phyloP scores from a whole-genome alignment of 2,329 filamentous ascomycete species.

The Pseudogymnoascus sp. region DNA sequence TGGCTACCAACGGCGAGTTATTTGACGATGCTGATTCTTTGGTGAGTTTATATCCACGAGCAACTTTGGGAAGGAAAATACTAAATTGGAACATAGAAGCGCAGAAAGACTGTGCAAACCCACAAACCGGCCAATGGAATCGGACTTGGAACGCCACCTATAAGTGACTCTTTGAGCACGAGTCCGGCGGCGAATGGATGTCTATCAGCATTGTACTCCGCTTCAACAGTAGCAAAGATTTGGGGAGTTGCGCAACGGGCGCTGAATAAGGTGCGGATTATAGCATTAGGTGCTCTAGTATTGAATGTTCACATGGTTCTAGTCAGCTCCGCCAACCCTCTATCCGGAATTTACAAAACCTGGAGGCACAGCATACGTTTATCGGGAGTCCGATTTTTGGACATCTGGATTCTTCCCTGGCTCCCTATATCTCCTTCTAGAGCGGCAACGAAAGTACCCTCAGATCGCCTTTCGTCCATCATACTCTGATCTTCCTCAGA shows the following conservation, averaged over 20 bases:
- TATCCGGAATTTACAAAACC: conserved; percentile 36
- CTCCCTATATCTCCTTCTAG: conserved; percentile 36
- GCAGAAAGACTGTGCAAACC: neutral
- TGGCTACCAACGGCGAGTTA: neutral
- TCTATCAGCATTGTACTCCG: conserved; percentile 18
- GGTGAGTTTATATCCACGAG: neutral
- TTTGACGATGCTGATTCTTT: neutral
- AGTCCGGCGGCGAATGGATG: neutral
- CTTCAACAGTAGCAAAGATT: conserved; percentile 19
- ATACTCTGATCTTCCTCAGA: conserved; percentile 11
- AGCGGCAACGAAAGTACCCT: conserved; percentile 28
- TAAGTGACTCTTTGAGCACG: neutral
- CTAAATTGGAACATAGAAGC: neutral
- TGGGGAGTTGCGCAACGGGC: conserved; percentile 22
- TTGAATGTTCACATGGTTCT: conserved; percentile 12
- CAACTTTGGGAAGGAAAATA: neutral
- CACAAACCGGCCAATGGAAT: neutral
- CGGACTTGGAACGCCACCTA: neutral
- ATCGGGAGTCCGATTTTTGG: conserved; percentile 39
- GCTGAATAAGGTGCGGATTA: conserved; percentile 11
- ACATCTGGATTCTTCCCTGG: conserved; percentile 45
- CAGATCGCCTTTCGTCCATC: conserved; percentile 3
- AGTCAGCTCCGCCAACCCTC: conserved; percentile 16
- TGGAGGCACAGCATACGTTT: conserved; percentile 33
- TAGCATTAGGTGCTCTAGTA: neutral